These are phyloP conservation scores for Pseudocercospora musae DNA, from an alignment of 2,329 filamentous ascomycete species.

Conservation along the genomic window DNA sequence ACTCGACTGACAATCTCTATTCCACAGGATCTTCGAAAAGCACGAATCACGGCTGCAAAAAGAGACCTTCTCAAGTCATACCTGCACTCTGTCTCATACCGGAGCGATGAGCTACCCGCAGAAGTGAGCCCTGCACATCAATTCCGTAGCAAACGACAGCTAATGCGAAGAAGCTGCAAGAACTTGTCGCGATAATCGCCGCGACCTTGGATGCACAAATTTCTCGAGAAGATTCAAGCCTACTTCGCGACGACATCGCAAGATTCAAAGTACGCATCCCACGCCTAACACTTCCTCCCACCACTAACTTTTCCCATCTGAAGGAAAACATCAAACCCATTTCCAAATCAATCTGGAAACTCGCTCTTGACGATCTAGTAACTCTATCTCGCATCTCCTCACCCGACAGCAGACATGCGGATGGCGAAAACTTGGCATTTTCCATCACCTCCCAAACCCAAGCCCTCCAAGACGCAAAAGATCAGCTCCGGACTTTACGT, in stretches of 20 bases:
- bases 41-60: slow-evolving; percentile 35
- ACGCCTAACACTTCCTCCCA: no score
- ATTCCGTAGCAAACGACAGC: not conserved
- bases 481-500: slow-evolving; percentile 30
- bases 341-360: slow-evolving; percentile 34
- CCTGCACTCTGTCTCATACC: slow-evolving; percentile 36
- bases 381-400: slow-evolving; percentile 35
- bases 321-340: slow-evolving; percentile 38
- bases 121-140: slow-evolving; percentile 35
- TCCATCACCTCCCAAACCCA: slow-evolving; percentile 1
- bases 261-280: slow-evolving; percentile 34
- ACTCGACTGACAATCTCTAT: not conserved
- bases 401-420: slow-evolving; percentile 3
- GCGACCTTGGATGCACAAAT: slow-evolving; percentile 40
- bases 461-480: slow-evolving; percentile 14
- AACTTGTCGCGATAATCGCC: slow-evolving; percentile 42
- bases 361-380: slow-evolving; percentile 31
- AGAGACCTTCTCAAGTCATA: slow-evolving; percentile 36
- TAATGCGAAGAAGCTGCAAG: slow-evolving; percentile 34
- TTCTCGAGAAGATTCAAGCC: slow-evolving; percentile 35
- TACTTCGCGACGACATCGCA: slow-evolving; percentile 40
- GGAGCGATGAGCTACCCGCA: slow-evolving; percentile 37
- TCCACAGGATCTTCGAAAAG: slow-evolving; percentile 38
- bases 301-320: slow-evolving; percentile 1
- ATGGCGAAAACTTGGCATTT: slow-evolving; percentile 15